Evolutionary conservation across 2,329 filamentous ascomycete species (phyloP).

Genomic region (Neospermospora avenae): DNA sequence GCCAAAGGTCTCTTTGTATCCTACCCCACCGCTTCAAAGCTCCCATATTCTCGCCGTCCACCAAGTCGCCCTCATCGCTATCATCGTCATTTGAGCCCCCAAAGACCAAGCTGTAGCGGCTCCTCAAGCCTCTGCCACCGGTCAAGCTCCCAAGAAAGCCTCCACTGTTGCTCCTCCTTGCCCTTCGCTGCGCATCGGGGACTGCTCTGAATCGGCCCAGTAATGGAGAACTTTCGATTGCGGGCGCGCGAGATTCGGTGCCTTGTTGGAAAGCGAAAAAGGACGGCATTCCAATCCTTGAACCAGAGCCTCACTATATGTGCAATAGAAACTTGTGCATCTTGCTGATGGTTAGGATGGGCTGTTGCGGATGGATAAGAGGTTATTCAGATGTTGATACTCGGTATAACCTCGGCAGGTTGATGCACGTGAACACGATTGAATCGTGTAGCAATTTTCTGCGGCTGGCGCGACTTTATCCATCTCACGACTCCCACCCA

Average conservation of each 20-base stretch:
- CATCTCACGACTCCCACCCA: no score
- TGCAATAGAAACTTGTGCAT: neutral
- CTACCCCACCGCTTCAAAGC: slow-evolving; percentile 31
- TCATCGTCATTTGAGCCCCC: slow-evolving; percentile 38
- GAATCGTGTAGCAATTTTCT: neutral
- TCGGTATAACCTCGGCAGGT: neutral
- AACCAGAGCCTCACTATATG: neutral
- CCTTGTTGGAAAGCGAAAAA: slow-evolving; percentile 68
- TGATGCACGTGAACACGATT: neutral
- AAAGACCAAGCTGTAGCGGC: slow-evolving; percentile 51
- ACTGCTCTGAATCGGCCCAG: slow-evolving; percentile 65
- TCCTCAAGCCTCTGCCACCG: slow-evolving; percentile 17
- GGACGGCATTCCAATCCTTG: slow-evolving; percentile 49
- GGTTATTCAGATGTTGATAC: neutral
- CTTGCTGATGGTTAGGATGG: neutral
- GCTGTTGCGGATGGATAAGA: neutral
- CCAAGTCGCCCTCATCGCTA: slow-evolving; percentile 37
- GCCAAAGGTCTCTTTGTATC: slow-evolving; percentile 51
- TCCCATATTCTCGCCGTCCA: slow-evolving; percentile 28
- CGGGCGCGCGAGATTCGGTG: slow-evolving; percentile 51
- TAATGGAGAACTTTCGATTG: slow-evolving; percentile 54
- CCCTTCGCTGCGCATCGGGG: slow-evolving; percentile 40
- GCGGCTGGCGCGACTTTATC: no score
- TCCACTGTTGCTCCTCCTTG: slow-evolving; percentile 22
- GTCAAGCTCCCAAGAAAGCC: slow-evolving; percentile 19